Evolutionary conservation across 805 yeast species (phyloP).

Genomic region (Sungouiella blattae): DNA sequence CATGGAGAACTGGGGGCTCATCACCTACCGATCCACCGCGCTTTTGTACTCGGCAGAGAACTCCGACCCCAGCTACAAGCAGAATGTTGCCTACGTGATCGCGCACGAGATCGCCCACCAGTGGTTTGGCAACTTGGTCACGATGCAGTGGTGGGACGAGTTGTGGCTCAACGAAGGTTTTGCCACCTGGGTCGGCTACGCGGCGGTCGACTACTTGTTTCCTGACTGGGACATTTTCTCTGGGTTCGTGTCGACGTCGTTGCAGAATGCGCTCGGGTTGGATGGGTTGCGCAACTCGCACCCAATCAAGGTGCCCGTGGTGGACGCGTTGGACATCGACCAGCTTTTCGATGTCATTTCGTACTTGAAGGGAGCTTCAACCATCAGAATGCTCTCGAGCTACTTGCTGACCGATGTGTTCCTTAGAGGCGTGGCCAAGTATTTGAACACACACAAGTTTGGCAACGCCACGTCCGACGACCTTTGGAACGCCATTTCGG

Average conservation of each 20-base stretch:
- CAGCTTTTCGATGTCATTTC: constrained; percentile 82
- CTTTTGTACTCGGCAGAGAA: constrained; percentile 42
- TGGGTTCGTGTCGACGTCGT: constrained; percentile 47
- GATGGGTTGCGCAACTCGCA: constrained; percentile 65
- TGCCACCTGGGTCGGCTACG: constrained; percentile 82
- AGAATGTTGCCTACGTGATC: constrained; percentile 77
- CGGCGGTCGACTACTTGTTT: constrained; percentile 62
- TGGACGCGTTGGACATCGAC: constrained; percentile 72
- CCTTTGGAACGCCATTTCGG: constrained; percentile 65
- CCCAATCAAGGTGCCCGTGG: constrained; percentile 80
- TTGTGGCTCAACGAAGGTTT: constrained; percentile 88
- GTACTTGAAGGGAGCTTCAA: constrained; percentile 76
- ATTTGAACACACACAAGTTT: constrained; percentile 59
- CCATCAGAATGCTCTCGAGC: constrained; percentile 71
- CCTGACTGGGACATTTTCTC: constrained; percentile 82
- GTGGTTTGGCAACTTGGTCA: constrained; percentile 87
- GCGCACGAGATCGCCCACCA: constrained; percentile 88
- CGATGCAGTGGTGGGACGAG: constrained; percentile 95
- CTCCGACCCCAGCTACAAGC: constrained; percentile 51
- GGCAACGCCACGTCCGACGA: constrained; percentile 73
- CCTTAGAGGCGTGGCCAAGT: constrained; percentile 67
- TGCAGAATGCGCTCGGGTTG: constrained; percentile 49
- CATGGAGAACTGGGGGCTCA: constrained; percentile 89
- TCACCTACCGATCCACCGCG: constrained; percentile 60
- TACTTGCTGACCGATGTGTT: constrained; percentile 67